Conservation (phyloP, 805 yeast genomes). For the Kazachstania psychrophila region DNA sequence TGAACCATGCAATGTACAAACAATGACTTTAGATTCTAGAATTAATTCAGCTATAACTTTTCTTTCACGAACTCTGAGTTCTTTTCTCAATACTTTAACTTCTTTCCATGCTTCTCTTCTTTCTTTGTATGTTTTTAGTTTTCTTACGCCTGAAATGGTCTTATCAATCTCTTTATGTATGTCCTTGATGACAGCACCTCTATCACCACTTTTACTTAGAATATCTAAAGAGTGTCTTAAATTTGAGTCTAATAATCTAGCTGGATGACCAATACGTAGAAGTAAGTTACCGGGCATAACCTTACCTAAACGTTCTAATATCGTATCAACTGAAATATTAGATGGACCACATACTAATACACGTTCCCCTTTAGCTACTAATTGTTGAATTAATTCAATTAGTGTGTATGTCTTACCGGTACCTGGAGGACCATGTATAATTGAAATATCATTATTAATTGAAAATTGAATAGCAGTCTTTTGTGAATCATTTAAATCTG, state of each 20-base stretch:
- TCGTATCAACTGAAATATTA: slow-evolving; percentile 84
- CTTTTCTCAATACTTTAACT: slow-evolving; percentile 60
- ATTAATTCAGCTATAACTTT: slow-evolving; percentile 54
- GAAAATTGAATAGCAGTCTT: slow-evolving; percentile 61
- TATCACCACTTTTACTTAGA: slow-evolving; percentile 48
- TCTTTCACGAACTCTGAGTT: slow-evolving; percentile 55
- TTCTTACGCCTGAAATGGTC: slow-evolving; percentile 48
- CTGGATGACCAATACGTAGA: slow-evolving; percentile 91
- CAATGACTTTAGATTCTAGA: slow-evolving; percentile 54
- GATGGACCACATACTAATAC: slow-evolving; percentile 91
- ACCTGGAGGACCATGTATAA: slow-evolving; percentile 74
- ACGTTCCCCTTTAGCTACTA: slow-evolving; percentile 41
- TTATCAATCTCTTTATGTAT: slow-evolving; percentile 62
- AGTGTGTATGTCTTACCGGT: slow-evolving; percentile 78
- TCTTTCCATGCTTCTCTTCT: slow-evolving; percentile 59
- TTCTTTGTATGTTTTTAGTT: slow-evolving; percentile 54
- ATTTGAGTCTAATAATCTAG: slow-evolving; percentile 57
- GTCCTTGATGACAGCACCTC: slow-evolving; percentile 55
- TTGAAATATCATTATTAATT: slow-evolving; percentile 45
- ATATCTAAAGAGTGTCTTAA: slow-evolving; percentile 69
- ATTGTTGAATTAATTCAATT: slow-evolving; percentile 70
- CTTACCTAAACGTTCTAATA: slow-evolving; percentile 59
- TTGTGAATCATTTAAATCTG: slow-evolving; percentile 53
- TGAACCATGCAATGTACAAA: slow-evolving; percentile 82
- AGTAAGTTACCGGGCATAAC: slow-evolving; percentile 39